Conservation (phyloP, 2,329 filamentous ascomycete species). For the Monilinia laxa region DNA sequence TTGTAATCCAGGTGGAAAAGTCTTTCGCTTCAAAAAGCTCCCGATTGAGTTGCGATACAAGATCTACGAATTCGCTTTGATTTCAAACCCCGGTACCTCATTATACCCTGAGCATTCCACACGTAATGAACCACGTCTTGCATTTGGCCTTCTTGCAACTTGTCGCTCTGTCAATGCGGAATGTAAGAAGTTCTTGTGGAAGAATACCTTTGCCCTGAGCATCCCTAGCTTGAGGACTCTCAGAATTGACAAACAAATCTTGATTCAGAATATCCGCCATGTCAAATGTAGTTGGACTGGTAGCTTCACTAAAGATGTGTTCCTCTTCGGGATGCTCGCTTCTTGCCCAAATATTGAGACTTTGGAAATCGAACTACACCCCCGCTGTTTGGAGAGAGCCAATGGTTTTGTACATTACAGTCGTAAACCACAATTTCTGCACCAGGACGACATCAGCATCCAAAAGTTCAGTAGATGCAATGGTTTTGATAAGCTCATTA, state of each 20-base stretch:
- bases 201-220: slow-evolving; percentile 28
- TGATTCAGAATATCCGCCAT: slow-evolving; percentile 22
- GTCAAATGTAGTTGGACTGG: slow-evolving; percentile 27
- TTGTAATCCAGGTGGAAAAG: slow-evolving; percentile 19
- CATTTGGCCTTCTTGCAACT: slow-evolving; percentile 26
- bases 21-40: slow-evolving; percentile 30
- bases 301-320: slow-evolving; percentile 17
- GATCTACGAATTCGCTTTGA: slow-evolving; percentile 29
- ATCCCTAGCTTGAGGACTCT: background rate
- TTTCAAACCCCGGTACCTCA: background rate
- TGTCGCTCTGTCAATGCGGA: slow-evolving; percentile 28
- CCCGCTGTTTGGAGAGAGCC: slow-evolving; percentile 3
- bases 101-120: background rate
- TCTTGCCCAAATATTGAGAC: slow-evolving; percentile 23
- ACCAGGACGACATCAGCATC: slow-evolving; percentile 21
- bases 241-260: slow-evolving; percentile 7
- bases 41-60: slow-evolving; percentile 28
- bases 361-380: slow-evolving; percentile 22
- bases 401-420: background rate
- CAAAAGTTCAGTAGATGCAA: slow-evolving; percentile 26
- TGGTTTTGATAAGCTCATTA: slow-evolving; percentile 28
- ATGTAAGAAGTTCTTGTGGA: slow-evolving; percentile 27
- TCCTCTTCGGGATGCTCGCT: slow-evolving; percentile 6
- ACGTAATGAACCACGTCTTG: background rate
- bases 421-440: slow-evolving; percentile 1